Evolutionary conservation across 129 eudicot genomes (phyloP).

Genomic region (Dittrichia graveolens): DNA sequence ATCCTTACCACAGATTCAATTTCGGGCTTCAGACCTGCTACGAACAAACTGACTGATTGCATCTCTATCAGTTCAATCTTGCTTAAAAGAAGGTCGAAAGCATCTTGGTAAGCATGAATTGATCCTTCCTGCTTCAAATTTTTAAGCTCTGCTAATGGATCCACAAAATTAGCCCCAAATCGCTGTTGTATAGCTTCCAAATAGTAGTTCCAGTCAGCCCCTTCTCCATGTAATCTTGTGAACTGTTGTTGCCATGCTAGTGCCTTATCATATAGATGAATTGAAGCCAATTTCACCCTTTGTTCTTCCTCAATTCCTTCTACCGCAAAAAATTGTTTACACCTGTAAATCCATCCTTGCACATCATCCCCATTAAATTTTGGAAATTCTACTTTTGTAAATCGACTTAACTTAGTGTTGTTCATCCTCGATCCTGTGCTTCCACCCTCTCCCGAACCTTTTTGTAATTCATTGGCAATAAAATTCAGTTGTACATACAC

Average conservation of each 20-base stretch:
- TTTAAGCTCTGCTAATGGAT: background rate
- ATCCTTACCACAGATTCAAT: background rate
- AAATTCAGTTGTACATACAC: no score
- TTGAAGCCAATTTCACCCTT: background rate
- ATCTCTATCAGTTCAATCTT: background rate
- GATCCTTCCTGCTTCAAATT: background rate
- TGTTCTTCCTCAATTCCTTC: background rate
- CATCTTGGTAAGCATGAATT: background rate
- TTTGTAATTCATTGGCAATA: no score
- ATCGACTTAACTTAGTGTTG: no score
- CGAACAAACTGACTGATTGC: background rate
- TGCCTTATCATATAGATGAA: background rate
- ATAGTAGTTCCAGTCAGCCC: background rate
- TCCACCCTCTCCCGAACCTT: no score
- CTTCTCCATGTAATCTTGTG: background rate
- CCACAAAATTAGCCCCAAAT: background rate
- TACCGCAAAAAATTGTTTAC: background rate
- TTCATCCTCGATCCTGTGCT: no score
- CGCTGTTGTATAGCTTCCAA: background rate
- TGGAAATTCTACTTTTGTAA: no score
- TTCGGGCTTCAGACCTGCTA: background rate
- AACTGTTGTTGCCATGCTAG: background rate
- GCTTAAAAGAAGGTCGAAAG: background rate
- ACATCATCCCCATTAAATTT: slow-evolving; percentile 28
- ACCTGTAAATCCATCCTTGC: background rate